phyloP scores from a whole-genome alignment of 805 yeast genomes.

The Barnettozyma botsteinii region DNA sequence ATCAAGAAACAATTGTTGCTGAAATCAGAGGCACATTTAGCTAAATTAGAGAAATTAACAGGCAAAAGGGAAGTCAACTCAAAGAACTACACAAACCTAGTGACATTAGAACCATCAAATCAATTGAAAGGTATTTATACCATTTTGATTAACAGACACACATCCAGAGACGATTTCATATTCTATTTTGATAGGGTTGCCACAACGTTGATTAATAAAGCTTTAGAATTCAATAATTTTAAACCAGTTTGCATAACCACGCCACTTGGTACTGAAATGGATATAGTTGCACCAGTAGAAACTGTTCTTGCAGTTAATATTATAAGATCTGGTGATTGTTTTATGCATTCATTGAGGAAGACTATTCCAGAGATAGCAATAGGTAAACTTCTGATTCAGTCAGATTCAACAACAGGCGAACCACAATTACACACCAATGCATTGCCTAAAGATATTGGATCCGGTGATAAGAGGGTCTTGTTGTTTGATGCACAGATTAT shows the following conservation, averaged over 20 bases:
- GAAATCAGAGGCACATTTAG: constrained; percentile 65
- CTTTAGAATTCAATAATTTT: constrained; percentile 49
- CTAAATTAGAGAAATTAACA: constrained; percentile 48
- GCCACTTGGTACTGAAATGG: constrained; percentile 31
- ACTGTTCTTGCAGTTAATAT: constrained; percentile 68
- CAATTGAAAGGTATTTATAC: constrained; percentile 73
- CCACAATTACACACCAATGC: constrained; percentile 85
- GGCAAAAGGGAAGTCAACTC: constrained; percentile 35
- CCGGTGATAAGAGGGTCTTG: constrained; percentile 40
- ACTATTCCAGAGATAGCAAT: constrained; percentile 72
- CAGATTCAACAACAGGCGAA: constrained; percentile 87
- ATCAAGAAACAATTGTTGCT: constrained; percentile 61
- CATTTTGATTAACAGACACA: constrained; percentile 49
- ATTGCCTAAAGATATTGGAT: constrained; percentile 43
- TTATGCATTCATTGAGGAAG: constrained; percentile 69
- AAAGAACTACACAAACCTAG: constrained; percentile 13
- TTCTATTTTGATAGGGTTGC: constrained; percentile 86
- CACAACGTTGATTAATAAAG: constrained; percentile 58
- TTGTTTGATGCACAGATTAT: constrained; percentile 83
- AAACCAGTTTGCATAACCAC: constrained; percentile 33
- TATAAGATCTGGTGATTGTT: constrained; percentile 90
- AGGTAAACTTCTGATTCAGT: constrained; percentile 83
- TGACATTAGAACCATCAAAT: constrained; percentile 40
- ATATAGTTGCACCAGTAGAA: constrained; percentile 31
- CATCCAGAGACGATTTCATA: constrained; percentile 70